phyloP scores from a whole-genome alignment of 768 basidiomycete genomes.

The Lyophyllum shimeji region DNA sequence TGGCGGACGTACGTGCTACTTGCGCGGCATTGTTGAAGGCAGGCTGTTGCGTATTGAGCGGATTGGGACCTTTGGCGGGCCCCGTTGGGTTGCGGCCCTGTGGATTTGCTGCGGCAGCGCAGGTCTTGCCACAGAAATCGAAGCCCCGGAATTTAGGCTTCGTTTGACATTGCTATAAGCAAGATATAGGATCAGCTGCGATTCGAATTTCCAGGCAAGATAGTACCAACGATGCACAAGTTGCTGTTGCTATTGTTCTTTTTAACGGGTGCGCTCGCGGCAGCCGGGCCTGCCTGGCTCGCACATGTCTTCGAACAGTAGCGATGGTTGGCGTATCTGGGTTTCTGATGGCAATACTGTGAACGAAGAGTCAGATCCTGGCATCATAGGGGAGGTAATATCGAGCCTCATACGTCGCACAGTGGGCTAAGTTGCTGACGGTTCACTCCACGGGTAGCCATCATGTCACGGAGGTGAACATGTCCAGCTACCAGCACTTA shows the following conservation, averaged over 20 bases:
- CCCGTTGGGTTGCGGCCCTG: slow-evolving; percentile 20
- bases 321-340: slow-evolving; percentile 42
- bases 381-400: neutral
- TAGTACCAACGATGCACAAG: slow-evolving; percentile 42
- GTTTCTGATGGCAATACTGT: slow-evolving; percentile 52
- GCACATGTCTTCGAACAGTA: slow-evolving; percentile 61
- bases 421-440: slow-evolving; percentile 26
- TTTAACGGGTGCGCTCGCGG: slow-evolving; percentile 9
- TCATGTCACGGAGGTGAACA: slow-evolving; percentile 4
- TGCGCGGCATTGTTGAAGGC: slow-evolving; percentile 40
- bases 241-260: neutral
- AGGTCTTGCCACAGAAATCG: slow-evolving; percentile 66
- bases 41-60: slow-evolving; percentile 20
- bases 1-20: slow-evolving; percentile 35
- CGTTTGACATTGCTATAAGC: slow-evolving; percentile 49
- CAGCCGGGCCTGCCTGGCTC: slow-evolving; percentile 32
- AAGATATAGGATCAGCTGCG: neutral
- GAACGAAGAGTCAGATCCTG: slow-evolving; percentile 8
- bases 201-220: neutral
- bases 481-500: slow-evolving; percentile 7
- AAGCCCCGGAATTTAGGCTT: slow-evolving; percentile 60
- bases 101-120: slow-evolving; percentile 47
- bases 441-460: slow-evolving; percentile 11
- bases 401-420: slow-evolving; percentile 36
- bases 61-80: slow-evolving; percentile 15